Base-by-base conservation (phyloP, 164 flowering plant species). In the Dillenia suffruticosa region DNA sequence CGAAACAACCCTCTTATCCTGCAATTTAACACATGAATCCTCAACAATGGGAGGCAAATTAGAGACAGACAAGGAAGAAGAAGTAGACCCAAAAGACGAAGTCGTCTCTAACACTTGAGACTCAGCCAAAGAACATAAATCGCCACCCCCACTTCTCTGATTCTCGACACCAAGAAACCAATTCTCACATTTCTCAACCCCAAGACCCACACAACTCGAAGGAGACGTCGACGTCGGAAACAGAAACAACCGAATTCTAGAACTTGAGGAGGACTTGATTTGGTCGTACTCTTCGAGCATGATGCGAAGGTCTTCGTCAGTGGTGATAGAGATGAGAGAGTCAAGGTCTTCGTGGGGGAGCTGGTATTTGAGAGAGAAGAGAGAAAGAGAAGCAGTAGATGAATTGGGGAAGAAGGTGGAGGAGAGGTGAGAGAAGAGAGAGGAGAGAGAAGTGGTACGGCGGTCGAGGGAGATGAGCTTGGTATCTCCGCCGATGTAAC, bases 21-120 rank as follows among this genome's bases (percentile, higher is more conserved):
- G 57, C 44, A 64, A 56, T 50, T 13, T 24, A 32, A 44, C 51
- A 14, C 53, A 62, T 46, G 32, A 66, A 10, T 72, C 80, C 46
- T 72, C 78, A 17, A 26, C 66, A 55, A 74, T 44, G 0, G 80
- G 54, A 14, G 78, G 73, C 72, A 72, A 65, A 75, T 73, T 79
- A 1, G 79, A 59, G 56, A 62, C 63, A 1, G 84, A 79, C 63
- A 71, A 66, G 11, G 88, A 73, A 15, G 88, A 83, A 9, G 81
- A 61, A 1, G 78, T 68, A 2, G 88, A 81, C 56, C 85, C 88
- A 54, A 81, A 83, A 9, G 85, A 81, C 49, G 85, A 79, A 32
- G 51, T 70, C 9, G 81, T 81, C 69, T 81, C 88, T 67, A 81
- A 52, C 9, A 76, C 69, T 8, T 79, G 47, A 5, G 80, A 75